phyloP scores from a whole-genome alignment of 2,329 filamentous ascomycete genomes.

The Colletotrichum ledebouriae region DNA sequence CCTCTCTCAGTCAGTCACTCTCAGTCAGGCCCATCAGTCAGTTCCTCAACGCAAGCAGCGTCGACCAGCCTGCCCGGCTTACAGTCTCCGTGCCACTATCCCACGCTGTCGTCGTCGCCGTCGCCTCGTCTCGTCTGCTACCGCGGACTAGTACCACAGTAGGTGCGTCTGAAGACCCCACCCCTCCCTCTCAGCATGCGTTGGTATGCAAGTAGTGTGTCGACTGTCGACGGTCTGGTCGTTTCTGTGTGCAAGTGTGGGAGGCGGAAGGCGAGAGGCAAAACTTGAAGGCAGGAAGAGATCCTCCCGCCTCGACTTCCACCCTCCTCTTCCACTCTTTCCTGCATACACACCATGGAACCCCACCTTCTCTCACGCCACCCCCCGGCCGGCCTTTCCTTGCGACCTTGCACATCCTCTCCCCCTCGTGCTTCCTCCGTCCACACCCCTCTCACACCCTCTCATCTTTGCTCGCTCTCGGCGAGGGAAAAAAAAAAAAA shows the following conservation, averaged over 20 bases:
- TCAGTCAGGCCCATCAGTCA: not conserved
- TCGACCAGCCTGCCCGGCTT: constrained; percentile 30
- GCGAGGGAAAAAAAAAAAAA: too few relatives aligned
- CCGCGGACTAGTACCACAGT: not conserved
- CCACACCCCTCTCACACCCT: constrained; percentile 13
- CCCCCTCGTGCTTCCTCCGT: constrained; percentile 7
- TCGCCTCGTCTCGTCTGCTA: too few relatives aligned
- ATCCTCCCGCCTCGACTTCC: not conserved
- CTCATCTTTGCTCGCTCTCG: not conserved
- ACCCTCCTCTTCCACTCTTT: not conserved
- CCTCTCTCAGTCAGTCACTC: not conserved
- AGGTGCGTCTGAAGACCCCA: not conserved
- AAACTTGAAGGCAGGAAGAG: too few relatives aligned
- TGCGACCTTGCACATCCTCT: constrained; percentile 10
- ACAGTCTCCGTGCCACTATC: constrained; percentile 41
- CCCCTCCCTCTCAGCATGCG: constrained; percentile 8
- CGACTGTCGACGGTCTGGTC: too few relatives aligned
- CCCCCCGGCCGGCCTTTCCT: constrained; percentile 19
- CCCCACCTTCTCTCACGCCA: constrained; percentile 12
- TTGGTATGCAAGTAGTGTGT: too few relatives aligned
- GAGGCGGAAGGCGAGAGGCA: too few relatives aligned
- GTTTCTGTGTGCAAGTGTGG: too few relatives aligned
- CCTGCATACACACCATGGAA: not conserved
- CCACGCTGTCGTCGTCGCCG: constrained; percentile 18
- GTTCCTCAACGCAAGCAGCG: constrained; percentile 40